phyloP scores from a whole-genome alignment of 2,329 filamentous ascomycete species.

The Aspergillus versicolor region DNA sequence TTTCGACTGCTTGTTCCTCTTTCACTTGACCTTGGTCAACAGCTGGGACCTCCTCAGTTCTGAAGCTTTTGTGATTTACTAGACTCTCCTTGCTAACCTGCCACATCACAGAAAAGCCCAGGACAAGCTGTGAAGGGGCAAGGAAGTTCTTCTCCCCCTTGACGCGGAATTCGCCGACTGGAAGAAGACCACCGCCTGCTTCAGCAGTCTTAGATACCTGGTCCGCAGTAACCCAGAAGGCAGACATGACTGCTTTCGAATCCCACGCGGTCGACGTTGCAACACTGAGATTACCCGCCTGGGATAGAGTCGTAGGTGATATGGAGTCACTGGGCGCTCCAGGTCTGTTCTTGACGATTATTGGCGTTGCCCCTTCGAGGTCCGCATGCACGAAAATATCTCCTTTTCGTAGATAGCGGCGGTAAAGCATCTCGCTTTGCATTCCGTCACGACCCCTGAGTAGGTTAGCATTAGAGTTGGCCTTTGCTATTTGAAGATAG shows the following conservation, averaged over 20 bases:
- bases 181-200: constrained; percentile 78
- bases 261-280: constrained; percentile 92
- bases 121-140: constrained; percentile 79
- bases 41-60: constrained; percentile 45
- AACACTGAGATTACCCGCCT: constrained; percentile 82
- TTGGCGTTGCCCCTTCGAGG: constrained; percentile 75
- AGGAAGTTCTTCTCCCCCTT: constrained; percentile 87
- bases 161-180: constrained; percentile 75
- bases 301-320: constrained; percentile 83
- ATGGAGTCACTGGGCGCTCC: constrained; percentile 79
- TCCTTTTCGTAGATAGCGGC: constrained; percentile 78
- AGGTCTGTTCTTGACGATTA: constrained; percentile 86
- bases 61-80: constrained; percentile 73
- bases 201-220: constrained; percentile 85
- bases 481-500: background rate
- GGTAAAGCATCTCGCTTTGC: constrained; percentile 91
- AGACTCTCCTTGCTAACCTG: constrained; percentile 86
- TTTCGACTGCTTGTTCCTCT: constrained; percentile 26
- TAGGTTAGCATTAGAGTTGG: constrained; percentile 14
- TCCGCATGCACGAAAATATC: constrained; percentile 93
- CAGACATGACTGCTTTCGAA: constrained; percentile 90
- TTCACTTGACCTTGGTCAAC: constrained; percentile 22
- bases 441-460: constrained; percentile 72
- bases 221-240: constrained; percentile 90
- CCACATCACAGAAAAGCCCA: constrained; percentile 87